Evolutionary conservation across 495 filamentous ascomycete species (phyloP).

Genomic region (Neurospora sp.): DNA sequence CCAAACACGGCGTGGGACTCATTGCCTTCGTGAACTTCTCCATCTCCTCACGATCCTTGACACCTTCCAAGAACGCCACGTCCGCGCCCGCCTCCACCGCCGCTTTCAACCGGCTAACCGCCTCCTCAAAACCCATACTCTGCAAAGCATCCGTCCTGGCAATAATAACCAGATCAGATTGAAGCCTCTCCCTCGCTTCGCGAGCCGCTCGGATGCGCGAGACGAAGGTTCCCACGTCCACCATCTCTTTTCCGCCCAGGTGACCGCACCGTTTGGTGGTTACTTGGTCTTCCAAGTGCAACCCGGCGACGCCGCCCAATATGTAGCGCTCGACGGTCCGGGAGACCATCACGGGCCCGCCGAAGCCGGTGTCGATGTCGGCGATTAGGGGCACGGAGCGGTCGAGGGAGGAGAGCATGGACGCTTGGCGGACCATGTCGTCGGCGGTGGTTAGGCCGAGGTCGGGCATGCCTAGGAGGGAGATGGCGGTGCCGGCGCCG

Average conservation of each 20-base stretch:
- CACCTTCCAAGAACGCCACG: constrained; percentile 55
- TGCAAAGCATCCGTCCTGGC: constrained; percentile 62
- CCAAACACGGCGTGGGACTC: constrained; percentile 38
- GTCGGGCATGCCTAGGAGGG: constrained; percentile 54
- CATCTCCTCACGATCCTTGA: constrained; percentile 44
- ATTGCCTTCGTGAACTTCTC: neutral
- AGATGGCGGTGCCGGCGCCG: constrained; percentile 57
- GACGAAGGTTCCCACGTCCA: constrained; percentile 40
- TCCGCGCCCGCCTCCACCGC: constrained; percentile 53
- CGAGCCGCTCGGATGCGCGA: constrained; percentile 43
- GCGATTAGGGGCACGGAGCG: constrained; percentile 51
- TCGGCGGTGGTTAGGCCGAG: constrained; percentile 51
- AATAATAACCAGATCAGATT: constrained; percentile 59
- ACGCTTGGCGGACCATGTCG: constrained; percentile 57
- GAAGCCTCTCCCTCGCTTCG: constrained; percentile 18
- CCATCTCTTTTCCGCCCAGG: constrained; percentile 51
- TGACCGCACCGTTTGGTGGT: constrained; percentile 57
- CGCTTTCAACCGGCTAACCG: constrained; percentile 41
- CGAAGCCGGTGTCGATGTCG: constrained; percentile 61
- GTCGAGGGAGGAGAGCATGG: constrained; percentile 56
- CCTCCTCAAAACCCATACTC: constrained; percentile 51
- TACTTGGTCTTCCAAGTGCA: constrained; percentile 67
- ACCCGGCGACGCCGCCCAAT: constrained; percentile 55
- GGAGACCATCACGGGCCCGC: constrained; percentile 53
- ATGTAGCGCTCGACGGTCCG: constrained; percentile 52